Conservation (phyloP, 2,329 filamentous ascomycete genomes). For the Talaromyces funiculosus region DNA sequence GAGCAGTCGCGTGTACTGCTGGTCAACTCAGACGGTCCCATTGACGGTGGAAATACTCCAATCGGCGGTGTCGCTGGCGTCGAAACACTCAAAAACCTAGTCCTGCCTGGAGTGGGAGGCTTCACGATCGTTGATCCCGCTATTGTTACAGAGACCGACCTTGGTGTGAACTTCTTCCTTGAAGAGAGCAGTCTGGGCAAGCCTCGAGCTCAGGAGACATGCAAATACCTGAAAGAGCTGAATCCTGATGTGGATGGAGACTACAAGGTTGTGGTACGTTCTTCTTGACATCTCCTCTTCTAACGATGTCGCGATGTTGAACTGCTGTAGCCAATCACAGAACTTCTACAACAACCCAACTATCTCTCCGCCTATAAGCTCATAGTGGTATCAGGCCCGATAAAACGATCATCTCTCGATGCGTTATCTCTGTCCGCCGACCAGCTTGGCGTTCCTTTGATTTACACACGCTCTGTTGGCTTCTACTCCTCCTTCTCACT, state of each 20-base stretch:
- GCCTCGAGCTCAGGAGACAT: slow-evolving; percentile 70
- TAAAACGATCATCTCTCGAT: slow-evolving; percentile 48
- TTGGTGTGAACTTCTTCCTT: slow-evolving; percentile 96
- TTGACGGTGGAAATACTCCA: slow-evolving; percentile 28
- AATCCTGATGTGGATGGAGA: slow-evolving; percentile 86
- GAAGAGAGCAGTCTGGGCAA: slow-evolving; percentile 72
- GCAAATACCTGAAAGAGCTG: slow-evolving; percentile 72
- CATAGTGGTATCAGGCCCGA: slow-evolving; percentile 56
- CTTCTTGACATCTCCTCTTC: neutral
- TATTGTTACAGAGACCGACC: slow-evolving; percentile 69
- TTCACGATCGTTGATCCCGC: slow-evolving; percentile 87
- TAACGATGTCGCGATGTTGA: slow-evolving; percentile 2
- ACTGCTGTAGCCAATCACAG: slow-evolving; percentile 28
- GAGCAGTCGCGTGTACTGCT: slow-evolving; percentile 89
- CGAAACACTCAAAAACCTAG: slow-evolving; percentile 94
- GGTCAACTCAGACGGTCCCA: slow-evolving; percentile 60
- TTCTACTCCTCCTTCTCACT: slow-evolving; percentile 90
- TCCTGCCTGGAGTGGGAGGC: slow-evolving; percentile 81
- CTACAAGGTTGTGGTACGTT: slow-evolving; percentile 54
- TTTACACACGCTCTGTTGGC: slow-evolving; percentile 82
- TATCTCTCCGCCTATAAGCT: slow-evolving; percentile 50
- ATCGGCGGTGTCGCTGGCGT: slow-evolving; percentile 81
- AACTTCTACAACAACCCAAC: slow-evolving; percentile 34
- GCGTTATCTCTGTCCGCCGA: slow-evolving; percentile 47
- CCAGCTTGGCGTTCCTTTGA: slow-evolving; percentile 62